These are phyloP conservation scores for Russula earlei DNA, from an alignment of 768 basidiomycete species.

Conservation along the genomic window DNA sequence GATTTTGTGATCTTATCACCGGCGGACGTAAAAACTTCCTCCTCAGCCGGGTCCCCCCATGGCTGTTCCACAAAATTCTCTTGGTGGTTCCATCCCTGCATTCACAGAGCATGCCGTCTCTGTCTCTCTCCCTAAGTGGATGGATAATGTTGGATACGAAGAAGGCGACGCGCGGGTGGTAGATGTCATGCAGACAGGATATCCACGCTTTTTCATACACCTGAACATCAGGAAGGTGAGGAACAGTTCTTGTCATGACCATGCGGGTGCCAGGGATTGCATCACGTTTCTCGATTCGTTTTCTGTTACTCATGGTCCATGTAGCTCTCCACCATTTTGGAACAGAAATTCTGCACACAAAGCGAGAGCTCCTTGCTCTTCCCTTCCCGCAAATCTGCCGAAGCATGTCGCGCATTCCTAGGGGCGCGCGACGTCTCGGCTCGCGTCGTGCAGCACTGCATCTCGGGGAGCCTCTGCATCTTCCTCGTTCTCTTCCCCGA, in stretches of 20 bases:
- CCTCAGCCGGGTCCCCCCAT: neutral
- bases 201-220: constrained; percentile 93
- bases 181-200: constrained; percentile 77
- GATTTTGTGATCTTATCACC: too few species aligned
- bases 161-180: constrained; percentile 76
- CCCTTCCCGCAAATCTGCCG: constrained; percentile 62
- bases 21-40: too few species aligned
- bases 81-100: constrained; percentile 52
- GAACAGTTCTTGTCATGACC: neutral
- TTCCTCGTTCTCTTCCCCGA: constrained; percentile 75
- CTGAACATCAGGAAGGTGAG: constrained; percentile 70
- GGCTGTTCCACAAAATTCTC: constrained; percentile 17
- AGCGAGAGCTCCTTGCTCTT: constrained; percentile 75
- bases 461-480: constrained; percentile 42
- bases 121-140: constrained; percentile 91
- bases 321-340: constrained; percentile 72
- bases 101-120: constrained; percentile 84
- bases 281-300: neutral
- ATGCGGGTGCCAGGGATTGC: too few species aligned
- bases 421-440: constrained; percentile 41
- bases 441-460: constrained; percentile 59
- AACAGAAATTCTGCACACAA: constrained; percentile 62
- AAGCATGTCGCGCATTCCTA: constrained; percentile 69
- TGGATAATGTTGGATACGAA: constrained; percentile 86
- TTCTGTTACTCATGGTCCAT: neutral